Evolutionary conservation across 1,284 basidiomycete genomes (phyloP).

Genomic region (Fomitopsis schrenkii): DNA sequence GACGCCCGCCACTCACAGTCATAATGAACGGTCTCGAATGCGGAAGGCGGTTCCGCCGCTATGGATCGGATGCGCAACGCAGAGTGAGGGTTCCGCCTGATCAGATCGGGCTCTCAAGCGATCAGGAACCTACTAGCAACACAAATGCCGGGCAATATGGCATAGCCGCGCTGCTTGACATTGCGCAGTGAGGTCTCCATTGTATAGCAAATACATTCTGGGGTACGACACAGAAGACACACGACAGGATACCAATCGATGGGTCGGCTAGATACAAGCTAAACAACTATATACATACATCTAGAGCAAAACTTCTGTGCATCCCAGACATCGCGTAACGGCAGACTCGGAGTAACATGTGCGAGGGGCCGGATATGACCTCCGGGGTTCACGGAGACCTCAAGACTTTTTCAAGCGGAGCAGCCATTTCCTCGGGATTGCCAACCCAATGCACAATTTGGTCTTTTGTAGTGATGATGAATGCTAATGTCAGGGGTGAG

Average conservation of each 20-base stretch:
- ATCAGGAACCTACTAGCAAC: neutral
- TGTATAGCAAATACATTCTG: too few relatives aligned
- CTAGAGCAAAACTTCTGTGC: neutral
- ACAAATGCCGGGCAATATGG: neutral
- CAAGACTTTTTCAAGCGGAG: conserved; percentile 21
- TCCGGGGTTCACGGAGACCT: conserved; percentile 9
- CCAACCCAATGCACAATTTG: conserved; percentile 28
- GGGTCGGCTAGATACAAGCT: neutral
- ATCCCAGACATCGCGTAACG: neutral
- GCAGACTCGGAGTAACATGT: neutral
- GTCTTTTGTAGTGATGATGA: conserved; percentile 30
- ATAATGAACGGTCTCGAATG: neutral
- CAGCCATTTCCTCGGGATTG: conserved; percentile 29
- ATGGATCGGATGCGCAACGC: neutral
- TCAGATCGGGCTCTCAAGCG: neutral
- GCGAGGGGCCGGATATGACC: neutral
- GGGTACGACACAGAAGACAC: too few relatives aligned
- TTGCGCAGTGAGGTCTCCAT: neutral
- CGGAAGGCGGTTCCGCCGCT: neutral
- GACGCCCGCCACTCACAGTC: neutral
- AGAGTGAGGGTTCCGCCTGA: neutral
- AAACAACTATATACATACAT: neutral
- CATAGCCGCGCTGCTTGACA: neutral
- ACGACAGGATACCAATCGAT: too few relatives aligned
- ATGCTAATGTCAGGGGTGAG: conserved; percentile 17